phyloP scores from a whole-genome alignment of 768 basidiomycete genomes.

The Leucocoprinus leucothites region DNA sequence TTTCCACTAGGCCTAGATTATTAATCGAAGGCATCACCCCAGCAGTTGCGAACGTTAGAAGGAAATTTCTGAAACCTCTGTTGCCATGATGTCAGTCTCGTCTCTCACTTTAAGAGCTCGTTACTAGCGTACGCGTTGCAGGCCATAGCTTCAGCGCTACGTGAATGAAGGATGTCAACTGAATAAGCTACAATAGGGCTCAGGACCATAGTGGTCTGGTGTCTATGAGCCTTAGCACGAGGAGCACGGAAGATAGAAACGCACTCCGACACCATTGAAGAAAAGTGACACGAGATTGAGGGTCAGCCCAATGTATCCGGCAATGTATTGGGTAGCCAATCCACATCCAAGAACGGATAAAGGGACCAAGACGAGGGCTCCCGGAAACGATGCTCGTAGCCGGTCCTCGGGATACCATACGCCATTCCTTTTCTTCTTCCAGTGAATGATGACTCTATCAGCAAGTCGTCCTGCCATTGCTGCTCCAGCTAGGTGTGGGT shows the following conservation, averaged over 20 bases:
- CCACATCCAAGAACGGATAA: conserved; percentile 48
- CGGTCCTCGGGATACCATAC: conserved; percentile 70
- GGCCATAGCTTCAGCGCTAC: conserved; percentile 62
- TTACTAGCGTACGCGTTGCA: conserved; percentile 52
- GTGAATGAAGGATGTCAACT: conserved; percentile 56
- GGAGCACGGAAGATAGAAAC: conserved; percentile 17
- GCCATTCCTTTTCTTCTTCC: conserved; percentile 47
- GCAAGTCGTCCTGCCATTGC: conserved; percentile 57
- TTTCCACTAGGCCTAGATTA: conserved; percentile 43
- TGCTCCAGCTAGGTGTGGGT: conserved; percentile 45
- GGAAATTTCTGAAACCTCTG: conserved; percentile 46
- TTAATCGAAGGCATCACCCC: conserved; percentile 52
- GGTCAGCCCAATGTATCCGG: conserved; percentile 44
- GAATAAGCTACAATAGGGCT: conserved; percentile 53
- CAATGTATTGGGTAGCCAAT: conserved; percentile 45
- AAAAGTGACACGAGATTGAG: conserved; percentile 56
- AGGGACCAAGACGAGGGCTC: conserved; percentile 47
- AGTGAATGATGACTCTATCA: conserved; percentile 46
- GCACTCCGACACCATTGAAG: conserved; percentile 60
- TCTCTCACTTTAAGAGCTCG: too few species aligned
- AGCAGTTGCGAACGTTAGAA: conserved; percentile 40
- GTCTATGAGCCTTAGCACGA: too few species aligned
- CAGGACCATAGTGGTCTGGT: conserved; percentile 33
- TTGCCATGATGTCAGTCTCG: too few species aligned
- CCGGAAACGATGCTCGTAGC: conserved; percentile 46